These are phyloP conservation scores for Pleurotus tuber-regium DNA, from an alignment of 768 basidiomycete species.

Conservation along the genomic window DNA sequence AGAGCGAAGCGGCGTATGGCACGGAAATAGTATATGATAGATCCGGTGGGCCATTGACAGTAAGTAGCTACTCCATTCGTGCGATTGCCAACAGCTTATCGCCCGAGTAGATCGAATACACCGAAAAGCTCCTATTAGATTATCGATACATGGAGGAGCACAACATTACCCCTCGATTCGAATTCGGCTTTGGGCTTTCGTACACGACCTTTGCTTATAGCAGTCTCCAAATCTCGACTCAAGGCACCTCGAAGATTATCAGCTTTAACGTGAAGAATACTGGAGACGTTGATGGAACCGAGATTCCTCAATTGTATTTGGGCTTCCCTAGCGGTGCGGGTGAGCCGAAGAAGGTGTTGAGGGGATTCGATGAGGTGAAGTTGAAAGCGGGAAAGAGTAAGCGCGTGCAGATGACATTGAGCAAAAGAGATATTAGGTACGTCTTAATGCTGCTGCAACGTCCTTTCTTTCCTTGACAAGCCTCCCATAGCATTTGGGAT, in stretches of 20 bases:
- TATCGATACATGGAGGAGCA: conserved; percentile 21
- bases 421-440: conserved; percentile 44
- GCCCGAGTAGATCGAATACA: not conserved
- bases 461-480: not conserved
- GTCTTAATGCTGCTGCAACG: conserved; percentile 7
- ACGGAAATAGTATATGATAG: conserved; percentile 4
- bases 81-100: too few relatives aligned
- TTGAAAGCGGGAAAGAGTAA: conserved; percentile 44
- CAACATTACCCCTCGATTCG: conserved; percentile 8
- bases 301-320: conserved; percentile 80
- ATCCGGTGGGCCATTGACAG: conserved; percentile 17
- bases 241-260: conserved; percentile 38
- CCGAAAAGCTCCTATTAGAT: conserved; percentile 35
- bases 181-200: conserved; percentile 29
- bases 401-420: conserved; percentile 50
- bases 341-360: conserved; percentile 70
- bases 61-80: not conserved
- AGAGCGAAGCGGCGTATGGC: conserved; percentile 5
- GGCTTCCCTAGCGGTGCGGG: conserved; percentile 59
- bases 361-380: conserved; percentile 64
- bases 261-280: conserved; percentile 67
- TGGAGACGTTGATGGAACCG: conserved; percentile 54
- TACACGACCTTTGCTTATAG: conserved; percentile 83
- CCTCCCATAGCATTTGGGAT: conserved; percentile 46
- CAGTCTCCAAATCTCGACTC: conserved; percentile 47